Conservation (phyloP, 495 filamentous ascomycete species). For the Articulospora tetracladia region DNA sequence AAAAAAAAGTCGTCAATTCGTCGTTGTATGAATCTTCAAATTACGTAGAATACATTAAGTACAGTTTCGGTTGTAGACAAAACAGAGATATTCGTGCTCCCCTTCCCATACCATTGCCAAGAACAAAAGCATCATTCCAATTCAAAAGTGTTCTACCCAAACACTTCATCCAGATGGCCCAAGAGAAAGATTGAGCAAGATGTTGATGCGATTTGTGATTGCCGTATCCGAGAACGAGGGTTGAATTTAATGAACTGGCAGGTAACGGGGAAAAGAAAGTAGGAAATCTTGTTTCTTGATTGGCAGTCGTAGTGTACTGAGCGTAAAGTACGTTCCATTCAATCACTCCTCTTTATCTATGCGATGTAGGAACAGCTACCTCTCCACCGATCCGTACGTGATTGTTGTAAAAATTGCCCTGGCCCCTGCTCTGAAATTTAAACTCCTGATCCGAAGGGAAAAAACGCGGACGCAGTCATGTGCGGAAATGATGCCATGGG, state of each 20-base stretch:
- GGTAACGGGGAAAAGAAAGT: not conserved
- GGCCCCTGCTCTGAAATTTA: not conserved
- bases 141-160: not conserved
- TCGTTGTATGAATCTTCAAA: constrained; percentile 11
- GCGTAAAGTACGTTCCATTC: constrained; percentile 5
- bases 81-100: too few species aligned
- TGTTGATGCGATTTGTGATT: not conserved
- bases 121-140: not conserved
- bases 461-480: not conserved
- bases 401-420: not conserved
- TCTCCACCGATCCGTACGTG: not conserved
- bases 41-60: constrained; percentile 28
- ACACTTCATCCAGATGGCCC: not conserved
- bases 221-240: not conserved
- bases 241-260: too few species aligned
- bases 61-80: constrained; percentile 2
- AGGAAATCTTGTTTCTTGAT: not conserved
- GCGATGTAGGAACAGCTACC: not conserved
- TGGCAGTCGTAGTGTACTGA: constrained; percentile 7
- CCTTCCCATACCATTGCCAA: not conserved
- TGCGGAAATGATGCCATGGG: not conserved
- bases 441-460: not conserved
- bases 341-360: not conserved
- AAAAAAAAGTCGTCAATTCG: not conserved
- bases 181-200: not conserved